These are phyloP conservation scores for Linnemannia hyalina DNA, from an alignment of 192 early-diverging fungal species.

Conservation along the genomic window DNA sequence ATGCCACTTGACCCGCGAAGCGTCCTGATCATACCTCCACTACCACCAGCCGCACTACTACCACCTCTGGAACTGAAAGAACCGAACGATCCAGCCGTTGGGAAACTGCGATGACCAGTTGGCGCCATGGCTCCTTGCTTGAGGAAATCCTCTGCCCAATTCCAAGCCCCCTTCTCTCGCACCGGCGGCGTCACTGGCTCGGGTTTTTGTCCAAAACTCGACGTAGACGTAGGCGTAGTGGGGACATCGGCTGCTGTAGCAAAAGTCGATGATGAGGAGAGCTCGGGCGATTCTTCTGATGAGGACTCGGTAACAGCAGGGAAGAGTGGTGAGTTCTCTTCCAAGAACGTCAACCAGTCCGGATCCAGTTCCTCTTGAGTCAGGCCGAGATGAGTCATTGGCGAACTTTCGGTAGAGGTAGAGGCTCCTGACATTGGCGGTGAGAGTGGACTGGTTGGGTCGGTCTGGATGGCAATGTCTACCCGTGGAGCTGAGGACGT, in stretches of 20 bases:
- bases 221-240: neutral
- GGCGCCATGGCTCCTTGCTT: conserved; percentile 13
- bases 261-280: neutral
- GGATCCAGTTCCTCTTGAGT: conserved; percentile 20
- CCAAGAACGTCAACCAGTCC: conserved; percentile 43
- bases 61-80: neutral
- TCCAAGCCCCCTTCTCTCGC: conserved; percentile 7
- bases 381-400: neutral
- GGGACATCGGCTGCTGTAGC: neutral
- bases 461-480: conserved; percentile 10
- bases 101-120: conserved; percentile 25
- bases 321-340: conserved; percentile 39
- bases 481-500: conserved; percentile 4
- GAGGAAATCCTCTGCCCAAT: conserved; percentile 27
- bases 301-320: neutral
- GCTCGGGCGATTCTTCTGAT: neutral
- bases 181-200: neutral
- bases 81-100: conserved; percentile 7
- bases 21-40: conserved; percentile 18
- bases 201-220: neutral
- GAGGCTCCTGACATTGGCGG: neutral
- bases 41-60: neutral
- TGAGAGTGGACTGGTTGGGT: neutral
- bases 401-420: neutral
- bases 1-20: conserved; percentile 13